Percentiles rank a stretch among this genome's conserved stretches.
phyloP scores from a whole-genome alignment of 2,329 filamentous ascomycete species.

The Fusarium cyanostomum region DNA sequence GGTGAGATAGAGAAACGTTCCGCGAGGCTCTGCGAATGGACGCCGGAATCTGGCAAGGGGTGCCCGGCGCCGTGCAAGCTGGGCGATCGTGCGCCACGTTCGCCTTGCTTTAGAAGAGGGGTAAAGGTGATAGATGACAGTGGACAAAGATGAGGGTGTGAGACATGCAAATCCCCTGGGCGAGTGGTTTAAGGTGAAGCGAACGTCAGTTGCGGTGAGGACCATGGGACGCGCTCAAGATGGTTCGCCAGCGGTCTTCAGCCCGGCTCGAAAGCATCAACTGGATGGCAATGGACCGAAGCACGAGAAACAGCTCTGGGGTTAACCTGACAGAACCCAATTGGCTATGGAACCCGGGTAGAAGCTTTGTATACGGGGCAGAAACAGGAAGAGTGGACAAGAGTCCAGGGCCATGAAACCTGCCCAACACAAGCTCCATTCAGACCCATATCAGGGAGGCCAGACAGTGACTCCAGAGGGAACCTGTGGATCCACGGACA shows the following conservation, averaged over 20 bases:
- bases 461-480: too few relatives aligned
- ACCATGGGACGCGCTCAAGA: slow-evolving; percentile 1
- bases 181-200: slow-evolving; percentile 42
- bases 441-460: not conserved
- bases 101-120: slow-evolving; percentile 39
- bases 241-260: slow-evolving; percentile 19
- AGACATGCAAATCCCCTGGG: slow-evolving; percentile 26
- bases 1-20: slow-evolving; percentile 20
- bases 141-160: slow-evolving; percentile 31
- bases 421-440: slow-evolving; percentile 12
- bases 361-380: not conserved
- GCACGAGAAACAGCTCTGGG: not conserved
- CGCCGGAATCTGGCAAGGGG: slow-evolving; percentile 8
- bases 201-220: slow-evolving; percentile 12
- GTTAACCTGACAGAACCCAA: slow-evolving; percentile 5
- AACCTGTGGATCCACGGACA: too few relatives aligned
- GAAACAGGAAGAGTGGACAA: slow-evolving; percentile 7
- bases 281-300: not conserved
- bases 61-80: slow-evolving; percentile 35
- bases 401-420: slow-evolving; percentile 25
- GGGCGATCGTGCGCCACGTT: slow-evolving; percentile 37
- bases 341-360: slow-evolving; percentile 23
- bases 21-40: slow-evolving; percentile 35
- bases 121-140: slow-evolving; percentile 20
- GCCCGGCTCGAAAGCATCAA: not conserved